These are phyloP conservation scores for Candida piceae DNA, from an alignment of 805 yeast genomes.

Conservation along the genomic window DNA sequence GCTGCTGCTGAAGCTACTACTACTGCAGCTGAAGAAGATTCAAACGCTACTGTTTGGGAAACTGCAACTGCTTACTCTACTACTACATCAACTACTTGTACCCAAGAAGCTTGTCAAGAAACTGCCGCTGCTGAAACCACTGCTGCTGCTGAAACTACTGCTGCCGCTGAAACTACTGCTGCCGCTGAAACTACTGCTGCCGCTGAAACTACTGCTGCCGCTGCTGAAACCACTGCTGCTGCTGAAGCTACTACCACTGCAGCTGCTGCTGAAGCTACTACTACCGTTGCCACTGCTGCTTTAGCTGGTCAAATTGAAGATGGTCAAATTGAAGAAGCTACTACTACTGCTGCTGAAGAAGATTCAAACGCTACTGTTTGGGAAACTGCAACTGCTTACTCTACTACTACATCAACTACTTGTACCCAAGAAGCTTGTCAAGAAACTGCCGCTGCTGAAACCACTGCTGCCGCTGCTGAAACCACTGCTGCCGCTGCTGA, in stretches of 20 bases:
- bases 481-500: constrained; percentile 1
- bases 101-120: constrained; percentile 4
- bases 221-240: constrained; percentile 17
- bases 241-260: constrained; percentile 8
- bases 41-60: not conserved
- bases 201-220: too few relatives aligned
- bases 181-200: not conserved
- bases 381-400: not conserved
- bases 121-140: constrained; percentile 14
- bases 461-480: constrained; percentile 8
- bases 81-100: constrained; percentile 1
- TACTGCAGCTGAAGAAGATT: not conserved
- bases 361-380: not conserved
- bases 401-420: constrained; percentile 2
- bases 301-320: not conserved
- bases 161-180: not conserved
- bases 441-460: constrained; percentile 16
- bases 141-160: constrained; percentile 7
- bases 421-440: constrained; percentile 1
- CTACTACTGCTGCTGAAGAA: constrained; percentile 1
- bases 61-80: constrained; percentile 1
- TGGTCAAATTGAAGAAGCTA: constrained; percentile 1
- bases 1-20: constrained; percentile 17
- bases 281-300: constrained; percentile 1
- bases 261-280: constrained; percentile 2